Evolutionary conservation across 2,329 filamentous ascomycete genomes (phyloP).

Genomic region (Emergomyces orientalis): DNA sequence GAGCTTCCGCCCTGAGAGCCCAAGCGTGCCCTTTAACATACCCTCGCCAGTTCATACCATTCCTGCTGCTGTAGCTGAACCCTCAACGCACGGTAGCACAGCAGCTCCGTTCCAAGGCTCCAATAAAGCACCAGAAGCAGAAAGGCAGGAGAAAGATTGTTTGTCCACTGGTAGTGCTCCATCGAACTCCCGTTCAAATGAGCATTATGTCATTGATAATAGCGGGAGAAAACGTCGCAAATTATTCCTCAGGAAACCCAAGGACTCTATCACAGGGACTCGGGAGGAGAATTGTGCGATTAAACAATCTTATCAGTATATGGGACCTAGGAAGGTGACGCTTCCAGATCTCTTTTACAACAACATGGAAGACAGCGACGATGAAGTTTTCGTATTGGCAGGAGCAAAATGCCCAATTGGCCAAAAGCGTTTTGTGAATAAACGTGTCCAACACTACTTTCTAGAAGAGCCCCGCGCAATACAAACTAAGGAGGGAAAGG

Average conservation of each 20-base stretch:
- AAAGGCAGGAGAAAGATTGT: background rate
- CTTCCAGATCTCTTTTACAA: conserved; percentile 38
- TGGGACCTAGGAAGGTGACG: conserved; percentile 20
- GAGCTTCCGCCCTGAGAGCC: background rate
- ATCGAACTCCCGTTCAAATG: conserved; percentile 15
- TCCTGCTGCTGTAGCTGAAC: background rate
- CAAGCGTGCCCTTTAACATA: background rate
- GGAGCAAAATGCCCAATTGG: conserved; percentile 20
- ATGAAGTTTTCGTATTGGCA: conserved; percentile 22
- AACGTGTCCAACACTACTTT: conserved; percentile 22
- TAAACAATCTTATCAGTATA: background rate
- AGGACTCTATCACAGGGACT: background rate
- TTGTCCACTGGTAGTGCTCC: background rate
- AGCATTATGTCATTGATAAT: conserved; percentile 20
- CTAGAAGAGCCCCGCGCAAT: conserved; percentile 21
- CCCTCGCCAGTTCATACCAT: background rate
- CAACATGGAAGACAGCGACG: conserved; percentile 22
- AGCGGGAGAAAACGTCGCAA: conserved; percentile 26
- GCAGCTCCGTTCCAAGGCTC: background rate
- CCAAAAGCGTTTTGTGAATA: conserved; percentile 25
- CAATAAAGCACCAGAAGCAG: background rate
- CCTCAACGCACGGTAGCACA: background rate
- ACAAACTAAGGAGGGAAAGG: conserved; percentile 15
- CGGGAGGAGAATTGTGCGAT: background rate
- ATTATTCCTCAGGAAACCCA: conserved; percentile 16